Evolutionary conservation across 2,329 filamentous ascomycete species (phyloP), one percentile per base, ranked within the genome.

Genomic region (Diaporthe sp.): DNA sequence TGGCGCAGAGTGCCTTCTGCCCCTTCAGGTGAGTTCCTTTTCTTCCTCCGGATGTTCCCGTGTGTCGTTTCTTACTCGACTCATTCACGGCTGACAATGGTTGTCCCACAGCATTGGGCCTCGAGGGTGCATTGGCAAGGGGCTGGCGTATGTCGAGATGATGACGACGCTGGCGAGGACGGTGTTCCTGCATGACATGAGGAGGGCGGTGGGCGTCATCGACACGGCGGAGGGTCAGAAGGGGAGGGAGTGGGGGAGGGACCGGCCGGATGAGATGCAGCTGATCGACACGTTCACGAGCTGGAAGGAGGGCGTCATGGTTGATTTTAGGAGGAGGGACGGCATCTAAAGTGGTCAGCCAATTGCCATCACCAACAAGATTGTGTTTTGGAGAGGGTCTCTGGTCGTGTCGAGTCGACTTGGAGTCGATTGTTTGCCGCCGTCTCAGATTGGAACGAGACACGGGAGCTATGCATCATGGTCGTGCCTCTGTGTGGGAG

Each of bases 231-330:
- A 91, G 84, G 90, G 90, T 8, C 84, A 83, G 59, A 78, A 81
- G 3, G 85, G 84, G 42, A 80, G 86, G 10, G 89, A 88, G 80
- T 89, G 85, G 84, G 91, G 91, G 0, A 86, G 91, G 61, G 87
- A 91, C 73, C 86, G 88, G 62, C 81, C 80, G 25, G 84, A 81
- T 1, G 94, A 95, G 86, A 94, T 92, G 82, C 93, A 94, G 85
- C 85, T 95, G 74, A 84, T 89, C 70, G 94, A 95, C 81, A 92
- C 90, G 25, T 95, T 95, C 83, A 94, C 93, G 44, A 94, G 92
- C 79, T 86, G 89, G 79, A 95, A 95, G 85, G 89, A 93, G 79
- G 94, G 94, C 0, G 91, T 92, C 0, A 87, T 94, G 84, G 85
- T 95, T 74, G 90, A 94, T 84, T 93, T 93, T 79, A 81, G 85